A percentile compares a stretch with the other conserved stretches of the same genome.
Conservation (phyloP, 495 filamentous ascomycete species). For the Neurospora sp. region DNA sequence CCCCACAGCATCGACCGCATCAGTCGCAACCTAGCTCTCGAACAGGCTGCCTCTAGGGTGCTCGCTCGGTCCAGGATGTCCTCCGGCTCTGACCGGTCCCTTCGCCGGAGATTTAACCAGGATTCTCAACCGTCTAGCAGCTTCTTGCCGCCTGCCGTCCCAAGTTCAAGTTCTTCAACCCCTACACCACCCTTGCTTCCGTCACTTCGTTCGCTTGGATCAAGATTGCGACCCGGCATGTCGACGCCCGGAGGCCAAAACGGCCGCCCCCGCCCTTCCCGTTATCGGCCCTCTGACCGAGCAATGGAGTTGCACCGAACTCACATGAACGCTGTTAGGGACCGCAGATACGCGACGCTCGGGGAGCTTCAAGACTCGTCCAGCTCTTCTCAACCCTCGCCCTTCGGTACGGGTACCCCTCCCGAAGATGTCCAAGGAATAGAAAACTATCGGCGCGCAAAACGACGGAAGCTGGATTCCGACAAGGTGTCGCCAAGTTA, state of each 20-base stretch:
- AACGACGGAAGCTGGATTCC: conserved; percentile 66
- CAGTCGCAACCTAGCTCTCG: conserved; percentile 6
- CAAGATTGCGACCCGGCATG: conserved; percentile 19
- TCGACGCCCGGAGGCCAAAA: conserved; percentile 9
- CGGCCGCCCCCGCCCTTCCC: conserved; percentile 18
- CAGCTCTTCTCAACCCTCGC: not conserved
- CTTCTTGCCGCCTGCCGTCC: conserved; percentile 4
- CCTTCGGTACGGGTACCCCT: not conserved
- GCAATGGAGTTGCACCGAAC: conserved; percentile 19
- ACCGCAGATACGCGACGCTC: not conserved
- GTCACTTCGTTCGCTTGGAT: conserved; percentile 28
- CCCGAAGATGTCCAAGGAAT: conserved; percentile 11
- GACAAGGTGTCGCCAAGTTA: conserved; percentile 44
- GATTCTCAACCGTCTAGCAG: conserved; percentile 24
- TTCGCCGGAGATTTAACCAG: conserved; percentile 26
- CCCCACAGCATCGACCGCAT: conserved; percentile 18
- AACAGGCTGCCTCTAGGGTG: not conserved
- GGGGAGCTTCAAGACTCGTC: conserved; percentile 4
- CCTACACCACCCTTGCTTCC: conserved; percentile 23
- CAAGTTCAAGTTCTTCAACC: conserved; percentile 9
- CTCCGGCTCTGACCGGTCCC: conserved; percentile 23
- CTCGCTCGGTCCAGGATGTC: conserved; percentile 24
- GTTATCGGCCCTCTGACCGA: conserved; percentile 23
- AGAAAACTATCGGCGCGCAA: conserved; percentile 36
- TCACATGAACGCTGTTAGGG: not conserved